Evolutionary conservation across 129 eudicot genomes (phyloP).

Genomic region (Flaveria bidentis): DNA sequence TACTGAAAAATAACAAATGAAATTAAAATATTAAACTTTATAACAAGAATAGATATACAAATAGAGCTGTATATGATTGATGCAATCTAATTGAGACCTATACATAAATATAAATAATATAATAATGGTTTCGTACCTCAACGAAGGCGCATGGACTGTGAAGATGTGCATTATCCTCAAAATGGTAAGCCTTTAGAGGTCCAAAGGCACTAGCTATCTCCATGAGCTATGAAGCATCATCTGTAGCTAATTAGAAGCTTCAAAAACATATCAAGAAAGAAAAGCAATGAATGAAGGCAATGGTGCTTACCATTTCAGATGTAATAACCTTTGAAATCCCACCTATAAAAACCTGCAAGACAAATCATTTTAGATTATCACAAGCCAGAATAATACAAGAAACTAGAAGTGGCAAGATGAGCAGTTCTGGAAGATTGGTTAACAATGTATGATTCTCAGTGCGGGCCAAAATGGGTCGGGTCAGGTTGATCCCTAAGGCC

Average conservation of each 20-base stretch:
- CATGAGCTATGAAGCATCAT: constrained; percentile 57
- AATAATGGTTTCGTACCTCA: constrained; percentile 54
- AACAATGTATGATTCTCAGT: not conserved
- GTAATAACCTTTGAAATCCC: constrained; percentile 76
- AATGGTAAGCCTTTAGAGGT: constrained; percentile 77
- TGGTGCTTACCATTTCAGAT: constrained; percentile 67
- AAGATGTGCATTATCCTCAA: constrained; percentile 46
- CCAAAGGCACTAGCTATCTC: constrained; percentile 89
- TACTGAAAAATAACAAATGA: constrained; percentile 49
- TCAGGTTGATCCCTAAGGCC: not conserved
- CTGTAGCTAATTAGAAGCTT: constrained; percentile 23
- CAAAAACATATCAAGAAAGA: not conserved
- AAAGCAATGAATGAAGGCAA: constrained; percentile 1
- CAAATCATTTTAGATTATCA: not conserved
- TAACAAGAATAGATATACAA: not conserved
- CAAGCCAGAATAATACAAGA: not conserved
- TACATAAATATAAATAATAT: not conserved
- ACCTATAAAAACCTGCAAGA: constrained; percentile 80
- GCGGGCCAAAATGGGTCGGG: not conserved
- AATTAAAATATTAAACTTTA: constrained; percentile 9
- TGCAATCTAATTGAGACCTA: constrained; percentile 2
- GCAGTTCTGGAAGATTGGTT: not conserved
- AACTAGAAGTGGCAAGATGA: not conserved
- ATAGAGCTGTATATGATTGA: constrained; percentile 2
- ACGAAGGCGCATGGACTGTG: constrained; percentile 69